Percentiles rank a stretch among this genome's conserved stretches.
Evolutionary conservation across 352 stramenopile species (phyloP).

Genomic region (Achlya hypogyna): DNA sequence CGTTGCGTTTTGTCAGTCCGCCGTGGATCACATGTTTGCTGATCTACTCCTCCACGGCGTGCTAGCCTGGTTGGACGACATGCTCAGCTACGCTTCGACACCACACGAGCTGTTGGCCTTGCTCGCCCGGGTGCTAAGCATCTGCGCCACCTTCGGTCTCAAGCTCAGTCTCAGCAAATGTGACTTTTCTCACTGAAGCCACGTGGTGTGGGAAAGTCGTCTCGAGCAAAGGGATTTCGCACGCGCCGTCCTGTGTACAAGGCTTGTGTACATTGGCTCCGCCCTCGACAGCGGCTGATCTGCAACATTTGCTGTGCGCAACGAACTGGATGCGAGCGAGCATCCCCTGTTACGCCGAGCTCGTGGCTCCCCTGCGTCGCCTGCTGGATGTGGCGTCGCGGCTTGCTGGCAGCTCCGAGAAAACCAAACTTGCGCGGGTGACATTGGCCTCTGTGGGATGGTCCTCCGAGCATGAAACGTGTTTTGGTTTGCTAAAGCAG

Average conservation of each 20-base stretch:
- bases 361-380: slow-evolving; percentile 19
- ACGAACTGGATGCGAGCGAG: slow-evolving; percentile 29
- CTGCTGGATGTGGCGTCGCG: slow-evolving; percentile 17
- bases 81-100: slow-evolving; percentile 22
- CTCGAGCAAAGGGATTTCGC: slow-evolving; percentile 17
- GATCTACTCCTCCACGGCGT: slow-evolving; percentile 20
- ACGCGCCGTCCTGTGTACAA: slow-evolving; percentile 23
- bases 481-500: slow-evolving; percentile 8
- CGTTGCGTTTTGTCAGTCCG: slow-evolving; percentile 6
- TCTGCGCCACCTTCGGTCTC: slow-evolving; percentile 23
- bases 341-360: slow-evolving; percentile 23
- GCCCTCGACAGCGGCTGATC: slow-evolving; percentile 21
- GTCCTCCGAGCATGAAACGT: slow-evolving; percentile 11
- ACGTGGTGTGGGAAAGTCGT: slow-evolving; percentile 26
- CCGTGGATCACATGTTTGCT: slow-evolving; percentile 22
- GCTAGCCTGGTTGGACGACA: slow-evolving; percentile 27
- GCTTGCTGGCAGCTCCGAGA: slow-evolving; percentile 18
- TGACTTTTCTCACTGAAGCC: slow-evolving; percentile 20
- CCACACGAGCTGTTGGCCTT: slow-evolving; percentile 19
- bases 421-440: slow-evolving; percentile 13
- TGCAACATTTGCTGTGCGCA: slow-evolving; percentile 30
- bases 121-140: slow-evolving; percentile 15
- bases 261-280: slow-evolving; percentile 24
- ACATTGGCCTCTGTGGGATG: slow-evolving; percentile 15
- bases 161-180: slow-evolving; percentile 35